Percentiles rank a stretch among this genome's conserved stretches.
Conservation (phyloP, 306 rosid genomes). For the Sicyos baderoa region DNA sequence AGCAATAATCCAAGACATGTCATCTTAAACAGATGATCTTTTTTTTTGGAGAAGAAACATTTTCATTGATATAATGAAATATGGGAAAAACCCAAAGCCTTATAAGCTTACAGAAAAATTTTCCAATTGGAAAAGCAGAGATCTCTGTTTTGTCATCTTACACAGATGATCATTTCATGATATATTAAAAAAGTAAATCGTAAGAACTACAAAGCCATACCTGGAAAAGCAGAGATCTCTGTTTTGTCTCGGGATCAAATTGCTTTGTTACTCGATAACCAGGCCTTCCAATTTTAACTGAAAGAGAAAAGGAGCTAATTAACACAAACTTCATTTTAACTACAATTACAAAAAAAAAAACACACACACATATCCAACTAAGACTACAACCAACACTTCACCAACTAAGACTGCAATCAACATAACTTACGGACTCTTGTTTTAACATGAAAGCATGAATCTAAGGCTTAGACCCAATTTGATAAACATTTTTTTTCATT, state of each 20-base stretch:
- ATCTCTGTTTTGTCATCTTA: no score
- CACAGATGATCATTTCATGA: no score
- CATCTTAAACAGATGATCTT: constrained; percentile 8
- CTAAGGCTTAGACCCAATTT: neutral
- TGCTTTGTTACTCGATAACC: constrained; percentile 92
- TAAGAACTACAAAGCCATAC: constrained; percentile 26
- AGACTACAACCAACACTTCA: neutral
- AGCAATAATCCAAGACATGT: neutral
- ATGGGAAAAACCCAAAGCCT: no score
- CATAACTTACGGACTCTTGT: neutral
- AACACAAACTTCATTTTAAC: neutral
- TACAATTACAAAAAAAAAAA: neutral
- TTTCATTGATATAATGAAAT: no score
- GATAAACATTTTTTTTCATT: no score
- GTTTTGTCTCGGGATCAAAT: constrained; percentile 82
- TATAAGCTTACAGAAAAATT: no score
- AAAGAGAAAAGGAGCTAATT: constrained; percentile 10
- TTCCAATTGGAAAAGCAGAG: no score
- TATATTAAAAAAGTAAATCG: no score
- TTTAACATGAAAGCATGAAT: neutral
- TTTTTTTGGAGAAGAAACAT: no score
- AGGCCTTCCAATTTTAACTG: constrained; percentile 95
- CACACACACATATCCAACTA: neutral
- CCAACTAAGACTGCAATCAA: neutral
- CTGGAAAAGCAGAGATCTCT: constrained; percentile 92